These are phyloP conservation scores for Phytophthora citricola DNA, from an alignment of 352 stramenopile species.

Conservation along the genomic window DNA sequence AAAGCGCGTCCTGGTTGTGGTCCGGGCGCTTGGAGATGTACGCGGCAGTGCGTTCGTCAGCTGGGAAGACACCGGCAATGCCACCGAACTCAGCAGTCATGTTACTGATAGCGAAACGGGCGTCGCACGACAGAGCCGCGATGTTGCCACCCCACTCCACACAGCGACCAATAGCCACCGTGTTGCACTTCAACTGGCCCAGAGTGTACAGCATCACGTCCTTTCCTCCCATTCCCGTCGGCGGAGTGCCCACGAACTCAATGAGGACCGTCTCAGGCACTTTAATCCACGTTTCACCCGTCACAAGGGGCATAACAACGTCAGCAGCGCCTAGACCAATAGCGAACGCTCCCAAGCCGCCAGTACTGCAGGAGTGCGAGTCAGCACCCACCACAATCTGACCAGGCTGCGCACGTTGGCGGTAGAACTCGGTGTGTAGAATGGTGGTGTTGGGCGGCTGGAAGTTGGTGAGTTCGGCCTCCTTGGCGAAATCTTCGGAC, in stretches of 20 bases:
- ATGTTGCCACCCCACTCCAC: constrained; percentile 89
- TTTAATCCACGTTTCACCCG: constrained; percentile 89
- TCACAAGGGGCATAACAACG: constrained; percentile 87
- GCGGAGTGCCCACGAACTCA: constrained; percentile 75
- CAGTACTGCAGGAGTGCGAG: constrained; percentile 81
- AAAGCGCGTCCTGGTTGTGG: constrained; percentile 83
- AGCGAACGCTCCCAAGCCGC: constrained; percentile 79
- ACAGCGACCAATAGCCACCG: constrained; percentile 76
- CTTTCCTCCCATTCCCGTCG: constrained; percentile 82
- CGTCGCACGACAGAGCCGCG: constrained; percentile 74
- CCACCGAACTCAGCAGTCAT: constrained; percentile 89
- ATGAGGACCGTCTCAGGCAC: constrained; percentile 88
- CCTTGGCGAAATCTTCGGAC: constrained; percentile 81
- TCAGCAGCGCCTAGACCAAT: constrained; percentile 81
- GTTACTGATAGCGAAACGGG: constrained; percentile 86
- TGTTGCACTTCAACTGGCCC: constrained; percentile 88
- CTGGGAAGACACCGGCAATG: constrained; percentile 86
- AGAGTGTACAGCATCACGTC: constrained; percentile 90
- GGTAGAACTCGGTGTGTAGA: constrained; percentile 89
- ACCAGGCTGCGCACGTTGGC: constrained; percentile 80
- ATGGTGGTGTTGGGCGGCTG: constrained; percentile 88
- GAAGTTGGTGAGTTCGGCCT: constrained; percentile 83
- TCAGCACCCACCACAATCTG: constrained; percentile 88
- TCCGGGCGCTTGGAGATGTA: constrained; percentile 79
- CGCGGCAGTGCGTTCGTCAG: constrained; percentile 74